A percentile compares a stretch with the other conserved stretches of the same genome.
Conservation (phyloP, 2,329 filamentous ascomycete genomes). For the Karstenula rhodostoma region DNA sequence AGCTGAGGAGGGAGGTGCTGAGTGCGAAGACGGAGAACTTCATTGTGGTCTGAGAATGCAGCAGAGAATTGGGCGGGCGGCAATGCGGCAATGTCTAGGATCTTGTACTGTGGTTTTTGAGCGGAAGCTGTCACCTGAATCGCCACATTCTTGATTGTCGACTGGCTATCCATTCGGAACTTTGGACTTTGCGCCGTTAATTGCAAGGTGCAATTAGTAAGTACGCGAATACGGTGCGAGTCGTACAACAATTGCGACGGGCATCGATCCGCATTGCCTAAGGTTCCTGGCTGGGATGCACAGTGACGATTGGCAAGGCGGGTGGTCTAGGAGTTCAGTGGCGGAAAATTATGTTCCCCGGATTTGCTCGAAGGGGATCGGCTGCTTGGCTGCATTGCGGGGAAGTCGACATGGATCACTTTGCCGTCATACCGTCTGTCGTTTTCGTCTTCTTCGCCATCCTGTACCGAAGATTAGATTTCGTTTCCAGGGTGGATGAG, state of each 20-base stretch:
- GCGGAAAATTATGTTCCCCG: conserved; percentile 12
- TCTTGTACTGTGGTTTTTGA: background rate
- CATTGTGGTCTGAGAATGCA: background rate
- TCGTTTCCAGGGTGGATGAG: background rate
- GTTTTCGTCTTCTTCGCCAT: conserved; percentile 31
- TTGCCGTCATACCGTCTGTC: background rate
- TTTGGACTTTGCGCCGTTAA: background rate
- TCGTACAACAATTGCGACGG: conserved; percentile 1
- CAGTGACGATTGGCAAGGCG: background rate
- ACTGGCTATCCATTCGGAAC: conserved; percentile 4
- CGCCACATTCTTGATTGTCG: background rate
- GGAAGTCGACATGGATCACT: background rate
- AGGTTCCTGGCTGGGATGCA: background rate
- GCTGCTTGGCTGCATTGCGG: conserved; percentile 11
- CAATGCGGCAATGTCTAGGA: background rate
- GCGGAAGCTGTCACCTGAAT: background rate
- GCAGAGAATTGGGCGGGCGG: background rate
- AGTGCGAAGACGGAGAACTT: conserved; percentile 5
- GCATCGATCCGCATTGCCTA: conserved; percentile 6
- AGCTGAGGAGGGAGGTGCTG: conserved; percentile 17
- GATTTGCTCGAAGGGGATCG: conserved; percentile 2
- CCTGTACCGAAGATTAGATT: background rate
- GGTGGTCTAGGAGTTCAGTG: background rate
- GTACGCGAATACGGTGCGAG: background rate
- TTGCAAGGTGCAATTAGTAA: background rate